Evolutionary conservation across 129 eudicot species (phyloP), one percentile per base, ranked within the genome.

Genomic region (Artemisia argyi): DNA sequence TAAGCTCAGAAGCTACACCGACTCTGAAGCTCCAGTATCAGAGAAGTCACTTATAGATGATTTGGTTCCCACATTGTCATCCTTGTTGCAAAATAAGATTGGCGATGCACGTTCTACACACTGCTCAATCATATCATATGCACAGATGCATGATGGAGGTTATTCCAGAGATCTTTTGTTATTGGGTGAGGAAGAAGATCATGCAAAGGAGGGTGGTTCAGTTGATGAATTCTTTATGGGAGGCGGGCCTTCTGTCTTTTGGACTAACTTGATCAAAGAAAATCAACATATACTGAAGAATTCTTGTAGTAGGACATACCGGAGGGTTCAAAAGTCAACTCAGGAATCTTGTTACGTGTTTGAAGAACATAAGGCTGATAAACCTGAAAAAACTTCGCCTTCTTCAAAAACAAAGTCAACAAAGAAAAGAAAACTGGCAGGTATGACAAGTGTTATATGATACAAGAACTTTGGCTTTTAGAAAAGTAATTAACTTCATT

Each of bases 11-110:
- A 39, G 61, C 16, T 73, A 67, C 80, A 81, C 83, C 61, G 74
- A 12, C 14, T 28, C 24, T 35, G 53, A 67, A 69, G 19, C n/a
- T 12, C 57, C 61, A 10, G 11, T 12, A n/a, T 76, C 81, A 42
- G 46, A 39, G 10, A 39, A 39, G 46, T 22, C 30, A 12, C 76
- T 79, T 51, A 42, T 82, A 44, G 76, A 78, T 2, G 77, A 82
- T 57, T 78, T 88, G 73, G 62, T 83, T 19, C 57, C 19, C 19
- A 89, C 84, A 73, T 62, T 88, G 15, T 77, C 71, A 19, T 42
- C 69, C 19, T 28, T 86, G 52, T 74, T 39, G 46, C 46, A 39
- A 46, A 55, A 64, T 50, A 65, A 48, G 18, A 18, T 35, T 22
- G 68, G 30, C 8, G 32, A 61, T 60, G 49, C 47, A 8, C 57